These are phyloP conservation scores for Solanum sejunctum DNA, from an alignment of 257 asterid genomes.

Conservation along the genomic window DNA sequence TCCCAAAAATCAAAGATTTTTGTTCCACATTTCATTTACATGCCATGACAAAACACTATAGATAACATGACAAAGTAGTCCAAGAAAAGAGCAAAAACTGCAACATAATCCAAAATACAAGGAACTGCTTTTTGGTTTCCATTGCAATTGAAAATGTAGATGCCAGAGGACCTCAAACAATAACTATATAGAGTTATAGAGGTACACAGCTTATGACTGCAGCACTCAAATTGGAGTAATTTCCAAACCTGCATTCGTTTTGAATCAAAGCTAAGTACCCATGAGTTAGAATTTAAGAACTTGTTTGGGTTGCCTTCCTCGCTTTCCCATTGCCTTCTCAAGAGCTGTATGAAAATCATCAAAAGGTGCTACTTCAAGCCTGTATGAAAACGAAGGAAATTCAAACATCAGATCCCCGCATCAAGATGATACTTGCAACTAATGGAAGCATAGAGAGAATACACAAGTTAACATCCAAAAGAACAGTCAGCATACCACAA, in stretches of 20 bases:
- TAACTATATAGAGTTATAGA: not conserved
- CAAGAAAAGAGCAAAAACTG: not conserved
- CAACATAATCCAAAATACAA: no score
- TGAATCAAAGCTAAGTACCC: not conserved
- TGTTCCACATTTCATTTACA: no score
- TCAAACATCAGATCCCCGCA: not conserved
- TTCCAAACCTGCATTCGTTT: not conserved
- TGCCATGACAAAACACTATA: no score
- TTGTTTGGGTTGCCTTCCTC: slow-evolving; percentile 88
- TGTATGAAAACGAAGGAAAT: slow-evolving; percentile 11
- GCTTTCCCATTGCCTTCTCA: slow-evolving; percentile 83
- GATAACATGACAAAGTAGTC: not conserved
- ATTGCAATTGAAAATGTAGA: not conserved
- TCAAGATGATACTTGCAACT: not conserved
- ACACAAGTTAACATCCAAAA: no score
- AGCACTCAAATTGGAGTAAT: not conserved
- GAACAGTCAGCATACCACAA: not conserved
- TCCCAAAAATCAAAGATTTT: no score
- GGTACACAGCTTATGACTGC: not conserved
- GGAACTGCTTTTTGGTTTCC: not conserved
- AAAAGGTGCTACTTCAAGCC: slow-evolving; percentile 78
- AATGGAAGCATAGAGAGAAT: not conserved
- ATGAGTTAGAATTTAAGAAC: slow-evolving; percentile 48
- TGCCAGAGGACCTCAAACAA: not conserved
- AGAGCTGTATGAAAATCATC: slow-evolving; percentile 49